Evolutionary conservation across 441 rosid species (phyloP).

Genomic region (Euphorbia schlechtendalii): DNA sequence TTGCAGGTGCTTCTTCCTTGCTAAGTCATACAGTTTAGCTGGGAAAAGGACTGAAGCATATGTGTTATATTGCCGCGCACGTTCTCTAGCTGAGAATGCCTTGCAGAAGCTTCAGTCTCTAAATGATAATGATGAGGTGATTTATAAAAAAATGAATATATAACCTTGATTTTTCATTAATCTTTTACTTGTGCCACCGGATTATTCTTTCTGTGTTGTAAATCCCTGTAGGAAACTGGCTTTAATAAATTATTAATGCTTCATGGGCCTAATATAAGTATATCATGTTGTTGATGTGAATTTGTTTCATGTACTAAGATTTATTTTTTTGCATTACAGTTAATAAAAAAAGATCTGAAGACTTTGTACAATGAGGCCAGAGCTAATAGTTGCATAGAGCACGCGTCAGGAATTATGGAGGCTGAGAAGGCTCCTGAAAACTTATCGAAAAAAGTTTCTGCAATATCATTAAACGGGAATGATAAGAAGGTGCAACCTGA

Average conservation of each 20-base stretch:
- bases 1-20: constrained; percentile 89
- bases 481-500: constrained; percentile 52
- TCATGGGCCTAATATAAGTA: neutral
- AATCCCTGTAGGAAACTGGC: neutral
- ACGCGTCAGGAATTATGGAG: constrained; percentile 78
- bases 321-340: constrained; percentile 32
- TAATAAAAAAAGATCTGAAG: constrained; percentile 54
- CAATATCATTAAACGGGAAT: constrained; percentile 54
- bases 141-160: too few relatives aligned
- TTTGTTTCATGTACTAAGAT: too few relatives aligned
- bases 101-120: constrained; percentile 39
- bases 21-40: constrained; percentile 78
- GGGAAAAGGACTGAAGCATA: constrained; percentile 92
- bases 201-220: neutral
- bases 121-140: constrained; percentile 42
- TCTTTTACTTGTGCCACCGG: neutral
- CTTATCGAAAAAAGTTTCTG: constrained; percentile 65
- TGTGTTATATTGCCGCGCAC: constrained; percentile 62
- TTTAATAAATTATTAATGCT: constrained; percentile 1
- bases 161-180: too few relatives aligned
- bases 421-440: constrained; percentile 71
- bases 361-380: constrained; percentile 57
- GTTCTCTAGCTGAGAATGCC: constrained; percentile 72
- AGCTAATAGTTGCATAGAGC: constrained; percentile 88
- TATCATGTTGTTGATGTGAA: constrained; percentile 4